A percentile compares a stretch with the other conserved stretches of the same genome.
phyloP scores from a whole-genome alignment of 1,284 basidiomycete species.

The Prillingera fragicola region DNA sequence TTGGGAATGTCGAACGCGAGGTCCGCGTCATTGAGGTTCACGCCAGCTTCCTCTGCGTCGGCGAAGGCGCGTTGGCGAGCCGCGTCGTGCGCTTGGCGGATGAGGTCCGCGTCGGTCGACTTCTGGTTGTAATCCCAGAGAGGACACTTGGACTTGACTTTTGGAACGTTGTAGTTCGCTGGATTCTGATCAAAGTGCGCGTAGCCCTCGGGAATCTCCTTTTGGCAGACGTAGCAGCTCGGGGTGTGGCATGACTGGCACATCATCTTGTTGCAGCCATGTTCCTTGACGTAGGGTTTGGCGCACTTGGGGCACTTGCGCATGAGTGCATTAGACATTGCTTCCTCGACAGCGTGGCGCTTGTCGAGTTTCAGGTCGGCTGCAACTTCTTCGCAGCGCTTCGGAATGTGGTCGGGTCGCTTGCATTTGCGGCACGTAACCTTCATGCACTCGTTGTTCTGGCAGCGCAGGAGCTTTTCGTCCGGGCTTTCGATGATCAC shows the following conservation, averaged over 20 bases:
- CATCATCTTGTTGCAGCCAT: slow-evolving; percentile 57
- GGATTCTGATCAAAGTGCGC: slow-evolving; percentile 64
- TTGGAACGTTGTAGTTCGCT: neutral
- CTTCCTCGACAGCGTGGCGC: slow-evolving; percentile 74
- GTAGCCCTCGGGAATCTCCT: slow-evolving; percentile 57
- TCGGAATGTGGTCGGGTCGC: no score
- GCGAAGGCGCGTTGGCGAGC: no score
- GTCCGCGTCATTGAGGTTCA: no score
- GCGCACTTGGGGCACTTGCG: slow-evolving; percentile 63
- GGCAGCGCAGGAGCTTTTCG: slow-evolving; percentile 73
- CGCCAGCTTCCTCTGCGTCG: no score
- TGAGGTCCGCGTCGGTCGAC: slow-evolving; percentile 40
- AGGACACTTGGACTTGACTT: slow-evolving; percentile 59
- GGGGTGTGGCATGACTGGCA: slow-evolving; percentile 63
- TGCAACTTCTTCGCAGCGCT: slow-evolving; percentile 65
- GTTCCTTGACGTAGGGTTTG: slow-evolving; percentile 49
- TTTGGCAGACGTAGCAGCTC: slow-evolving; percentile 72
- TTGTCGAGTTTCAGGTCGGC: slow-evolving; percentile 66
- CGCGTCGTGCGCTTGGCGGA: no score
- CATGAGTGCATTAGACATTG: slow-evolving; percentile 79
- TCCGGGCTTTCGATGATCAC: slow-evolving; percentile 69
- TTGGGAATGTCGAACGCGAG: no score
- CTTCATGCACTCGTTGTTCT: slow-evolving; percentile 63
- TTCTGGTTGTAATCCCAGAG: slow-evolving; percentile 58
- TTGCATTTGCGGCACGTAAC: slow-evolving; percentile 73